Evolutionary conservation across 139 green algal genomes (phyloP).

Genomic region (Chlamydomonas urium): DNA sequence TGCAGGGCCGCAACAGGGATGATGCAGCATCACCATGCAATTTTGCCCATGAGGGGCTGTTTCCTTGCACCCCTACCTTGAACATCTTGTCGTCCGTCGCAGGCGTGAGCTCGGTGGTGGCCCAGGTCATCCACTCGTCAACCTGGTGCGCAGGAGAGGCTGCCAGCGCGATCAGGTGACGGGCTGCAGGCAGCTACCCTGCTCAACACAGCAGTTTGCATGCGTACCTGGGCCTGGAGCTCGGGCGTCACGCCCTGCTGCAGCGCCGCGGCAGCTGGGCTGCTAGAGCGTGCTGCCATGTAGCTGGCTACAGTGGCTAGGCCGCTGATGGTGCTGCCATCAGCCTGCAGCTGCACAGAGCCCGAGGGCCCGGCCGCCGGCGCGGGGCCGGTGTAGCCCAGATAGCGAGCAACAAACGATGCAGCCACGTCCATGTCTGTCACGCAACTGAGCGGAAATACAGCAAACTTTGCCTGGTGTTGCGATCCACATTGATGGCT

Average conservation of each 20-base stretch:
- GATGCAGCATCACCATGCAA: too few relatives aligned
- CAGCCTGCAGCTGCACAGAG: background rate
- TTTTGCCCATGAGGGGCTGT: too few relatives aligned
- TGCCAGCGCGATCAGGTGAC: background rate
- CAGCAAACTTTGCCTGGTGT: too few relatives aligned
- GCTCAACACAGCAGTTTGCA: background rate
- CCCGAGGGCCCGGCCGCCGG: background rate
- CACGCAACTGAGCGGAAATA: too few relatives aligned
- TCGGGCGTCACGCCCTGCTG: background rate
- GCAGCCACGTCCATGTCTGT: background rate
- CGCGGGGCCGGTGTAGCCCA: background rate
- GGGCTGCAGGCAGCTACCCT: background rate
- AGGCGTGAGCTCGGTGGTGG: slow-evolving; percentile 25
- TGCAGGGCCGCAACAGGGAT: too few relatives aligned
- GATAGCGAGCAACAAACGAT: background rate
- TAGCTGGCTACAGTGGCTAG: background rate
- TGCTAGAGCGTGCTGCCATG: background rate
- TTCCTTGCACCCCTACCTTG: too few relatives aligned
- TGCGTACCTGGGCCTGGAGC: slow-evolving; percentile 2
- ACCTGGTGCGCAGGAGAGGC: slow-evolving; percentile 23
- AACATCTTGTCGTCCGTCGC: slow-evolving; percentile 43
- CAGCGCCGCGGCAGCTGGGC: too few relatives aligned
- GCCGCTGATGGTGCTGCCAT: background rate
- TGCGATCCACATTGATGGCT: too few relatives aligned
- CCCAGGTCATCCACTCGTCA: slow-evolving; percentile 39